Evolutionary conservation across 805 yeast genomes (phyloP), one percentile per base, ranked within the genome.

Genomic region (Zygosaccharomyces kombuchaensis): DNA sequence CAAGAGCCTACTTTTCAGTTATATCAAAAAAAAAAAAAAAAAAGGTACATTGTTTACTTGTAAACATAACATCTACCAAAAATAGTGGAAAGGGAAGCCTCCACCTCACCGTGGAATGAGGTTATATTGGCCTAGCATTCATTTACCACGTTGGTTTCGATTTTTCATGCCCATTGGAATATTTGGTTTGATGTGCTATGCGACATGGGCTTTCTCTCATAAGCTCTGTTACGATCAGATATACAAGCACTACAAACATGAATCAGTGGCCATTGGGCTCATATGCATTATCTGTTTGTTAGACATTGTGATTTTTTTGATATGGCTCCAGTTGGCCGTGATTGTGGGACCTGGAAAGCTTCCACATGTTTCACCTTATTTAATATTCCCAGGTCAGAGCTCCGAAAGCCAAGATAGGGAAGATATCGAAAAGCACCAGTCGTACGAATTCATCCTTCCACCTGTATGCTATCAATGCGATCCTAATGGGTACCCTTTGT

Each of bases 391-490:
- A 29, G 51, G 41, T 14, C 43, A 34, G 9, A 13, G 27, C 10
- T 16, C 25, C 13, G 47, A 40, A 21, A 25, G 5, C 10, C 34
- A 26, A 8, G 40, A 23, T n/a, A 27, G 34, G 9, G 35, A 26
- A 8, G 40, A 23, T n/a, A 27, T 31, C 12, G 35, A 45, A 17
- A 30, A 29, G 17, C 14, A 38, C 3, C 21, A 25, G 14, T 13
- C 27, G n/a, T 49, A 52, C 19, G 53, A 51, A 22, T 58, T 69
- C 8, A 61, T 67, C 2, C 58, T 61, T 0, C 73, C 81, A 1
- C 93, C 95, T 0, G 70, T 63, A 1, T 67, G 73, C 19, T 90
- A 87, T 59, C 59, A 74, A 13, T 85, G 95, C 60, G 89, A 85
- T 60, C 68, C 67, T 8, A 72, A 76, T 46, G 97, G 98, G 0